Evolutionary conservation across 257 asterid species (phyloP), one percentile per base, ranked within the genome.

Genomic region (Solanum paucissectum): DNA sequence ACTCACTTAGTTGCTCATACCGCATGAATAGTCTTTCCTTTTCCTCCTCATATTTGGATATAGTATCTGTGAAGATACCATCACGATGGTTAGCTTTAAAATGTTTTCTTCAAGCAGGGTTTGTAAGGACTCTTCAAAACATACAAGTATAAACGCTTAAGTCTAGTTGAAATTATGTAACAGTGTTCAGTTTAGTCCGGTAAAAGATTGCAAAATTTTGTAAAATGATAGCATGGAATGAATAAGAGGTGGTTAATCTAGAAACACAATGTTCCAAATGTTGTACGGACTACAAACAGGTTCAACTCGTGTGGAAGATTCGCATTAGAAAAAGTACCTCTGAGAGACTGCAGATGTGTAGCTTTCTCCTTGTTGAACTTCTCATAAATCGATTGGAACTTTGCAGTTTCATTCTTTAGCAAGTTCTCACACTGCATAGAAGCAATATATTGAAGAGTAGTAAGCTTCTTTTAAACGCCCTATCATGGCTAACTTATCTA

Each of bases 1-100:
- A 88, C 98, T 96, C 88, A 97, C 99, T 94, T 90, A 93, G 89
- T 90, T 96, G 99, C 89, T 95, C 99, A 87, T 95, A 95, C 83
- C 98, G 95, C 18, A 32, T 86, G 89, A 91, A 91, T 86, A 96
- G 27, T 88, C 88, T 94, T 87, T 93, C 95, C 91, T 96, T 95
- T 90, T 97, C 98, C 88, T 94, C 99, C 89, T 97, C 99, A 69
- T 92, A 92, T 91, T 96, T 97, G 92, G 95, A 90, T 89, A 94
- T 83, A 25, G 93, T 91, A 86, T 92, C 98, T 97, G 95, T 88
- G 88, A 79, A 88, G 69, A 88, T 86, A 86, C 86, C 88, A 42
- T 23, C 69, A 86, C 6, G 29, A 73, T 37, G 29, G 87, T 84
- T 73, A 64, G 69, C 37, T 6, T 23, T 52, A 25, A 85, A 7